phyloP scores from a whole-genome alignment of 73 alveolate genomes.

The Paraurostyla sp. region DNA sequence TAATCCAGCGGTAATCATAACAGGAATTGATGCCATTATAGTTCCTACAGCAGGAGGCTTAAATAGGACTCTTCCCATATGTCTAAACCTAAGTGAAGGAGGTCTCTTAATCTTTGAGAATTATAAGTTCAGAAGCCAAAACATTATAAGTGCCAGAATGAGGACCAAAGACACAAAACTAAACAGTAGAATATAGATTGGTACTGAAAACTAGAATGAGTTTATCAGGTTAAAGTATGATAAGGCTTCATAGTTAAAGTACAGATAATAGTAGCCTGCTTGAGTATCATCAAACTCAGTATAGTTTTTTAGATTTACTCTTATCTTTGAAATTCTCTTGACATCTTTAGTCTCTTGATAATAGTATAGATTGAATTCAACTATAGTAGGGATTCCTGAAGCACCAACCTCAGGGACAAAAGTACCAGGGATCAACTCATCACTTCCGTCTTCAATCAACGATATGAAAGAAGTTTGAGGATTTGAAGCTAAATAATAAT shows the following conservation, averaged over 20 bases:
- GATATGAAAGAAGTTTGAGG: conserved; percentile 61
- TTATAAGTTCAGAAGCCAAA: conserved; percentile 62
- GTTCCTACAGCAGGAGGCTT: conserved; percentile 80
- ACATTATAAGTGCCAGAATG: conserved; percentile 49
- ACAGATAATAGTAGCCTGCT: conserved; percentile 52
- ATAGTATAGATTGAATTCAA: conserved; percentile 60
- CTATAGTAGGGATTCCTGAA: conserved; percentile 71
- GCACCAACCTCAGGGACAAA: conserved; percentile 63
- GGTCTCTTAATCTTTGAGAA: conserved; percentile 63
- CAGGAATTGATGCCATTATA: conserved; percentile 71
- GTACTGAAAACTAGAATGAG: conserved; percentile 71
- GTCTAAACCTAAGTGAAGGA: conserved; percentile 73
- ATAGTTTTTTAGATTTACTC: conserved; percentile 62
- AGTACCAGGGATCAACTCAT: conserved; percentile 69
- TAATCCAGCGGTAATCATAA: conserved; percentile 55
- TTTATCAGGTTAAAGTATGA: conserved; percentile 77
- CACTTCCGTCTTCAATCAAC: conserved; percentile 66
- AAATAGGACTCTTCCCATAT: conserved; percentile 68
- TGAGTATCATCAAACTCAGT: conserved; percentile 42
- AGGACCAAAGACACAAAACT: conserved; percentile 58
- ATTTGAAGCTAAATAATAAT: background rate
- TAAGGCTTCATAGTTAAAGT: conserved; percentile 68
- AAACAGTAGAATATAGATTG: conserved; percentile 72
- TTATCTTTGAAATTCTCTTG: conserved; percentile 57
- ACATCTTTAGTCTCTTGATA: conserved; percentile 58